These are phyloP conservation scores for Syzygium malaccense DNA, from an alignment of 441 rosid genomes.

Conservation along the genomic window DNA sequence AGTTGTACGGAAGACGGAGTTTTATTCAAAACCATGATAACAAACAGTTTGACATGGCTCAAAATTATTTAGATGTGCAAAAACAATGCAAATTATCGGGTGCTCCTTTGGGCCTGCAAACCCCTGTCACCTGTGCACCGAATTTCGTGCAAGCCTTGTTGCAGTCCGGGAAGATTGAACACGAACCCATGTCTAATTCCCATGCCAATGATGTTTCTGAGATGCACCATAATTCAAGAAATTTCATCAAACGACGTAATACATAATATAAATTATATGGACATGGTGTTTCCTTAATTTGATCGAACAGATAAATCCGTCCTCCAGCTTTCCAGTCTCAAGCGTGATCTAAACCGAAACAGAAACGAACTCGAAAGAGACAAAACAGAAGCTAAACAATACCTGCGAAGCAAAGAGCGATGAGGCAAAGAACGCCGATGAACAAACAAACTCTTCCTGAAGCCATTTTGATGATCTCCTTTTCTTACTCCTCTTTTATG, in stretches of 20 bases:
- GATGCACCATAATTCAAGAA: background rate
- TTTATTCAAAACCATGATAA: background rate
- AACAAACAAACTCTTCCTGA: background rate
- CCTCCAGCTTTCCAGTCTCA: background rate
- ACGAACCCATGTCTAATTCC: background rate
- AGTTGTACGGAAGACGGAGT: background rate
- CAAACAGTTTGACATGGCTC: background rate
- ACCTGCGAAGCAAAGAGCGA: background rate
- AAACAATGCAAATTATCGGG: background rate
- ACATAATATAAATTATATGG: background rate
- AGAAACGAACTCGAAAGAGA: background rate
- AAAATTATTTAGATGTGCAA: background rate
- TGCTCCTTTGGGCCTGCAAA: background rate
- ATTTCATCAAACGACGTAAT: background rate
- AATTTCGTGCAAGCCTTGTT: background rate
- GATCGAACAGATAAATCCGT: background rate
- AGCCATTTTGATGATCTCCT: background rate
- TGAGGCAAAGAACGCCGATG: background rate
- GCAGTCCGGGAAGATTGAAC: background rate
- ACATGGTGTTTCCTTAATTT: background rate
- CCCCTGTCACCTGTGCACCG: background rate
- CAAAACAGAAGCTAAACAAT: background rate
- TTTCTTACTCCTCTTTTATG: background rate
- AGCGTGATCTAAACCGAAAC: background rate
- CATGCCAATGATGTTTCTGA: background rate